These are phyloP conservation scores for Papiliotrema fonsecae DNA, from an alignment of 1,284 basidiomycete species.

Conservation along the genomic window DNA sequence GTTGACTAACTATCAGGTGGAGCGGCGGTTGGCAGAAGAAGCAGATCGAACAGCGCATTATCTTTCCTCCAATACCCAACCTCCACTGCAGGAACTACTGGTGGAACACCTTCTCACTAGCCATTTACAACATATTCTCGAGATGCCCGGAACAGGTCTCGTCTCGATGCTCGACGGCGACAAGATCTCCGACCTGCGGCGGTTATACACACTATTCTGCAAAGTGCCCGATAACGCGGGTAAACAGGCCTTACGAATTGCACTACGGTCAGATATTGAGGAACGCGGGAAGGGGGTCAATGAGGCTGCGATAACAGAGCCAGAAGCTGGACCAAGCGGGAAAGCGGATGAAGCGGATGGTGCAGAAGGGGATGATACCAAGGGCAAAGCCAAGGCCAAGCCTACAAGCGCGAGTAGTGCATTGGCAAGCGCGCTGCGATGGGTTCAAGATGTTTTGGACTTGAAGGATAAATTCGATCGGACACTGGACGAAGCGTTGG, in stretches of 20 bases:
- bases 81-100: conserved; percentile 68
- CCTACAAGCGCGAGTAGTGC: conserved; percentile 21
- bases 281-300: conserved; percentile 80
- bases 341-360: conserved; percentile 28
- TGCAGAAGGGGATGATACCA: conserved; percentile 36
- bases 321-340: conserved; percentile 36
- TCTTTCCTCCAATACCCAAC: conserved; percentile 68
- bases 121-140: conserved; percentile 70
- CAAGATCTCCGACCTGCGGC: conserved; percentile 69
- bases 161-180: conserved; percentile 81
- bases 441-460: conserved; percentile 89
- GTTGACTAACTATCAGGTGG: conserved; percentile 57
- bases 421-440: conserved; percentile 65
- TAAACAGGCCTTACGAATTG: conserved; percentile 60
- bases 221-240: conserved; percentile 62
- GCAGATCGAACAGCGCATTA: conserved; percentile 85
- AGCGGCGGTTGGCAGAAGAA: conserved; percentile 77
- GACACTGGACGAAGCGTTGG: conserved; percentile 68
- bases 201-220: conserved; percentile 74
- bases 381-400: conserved; percentile 60
- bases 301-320: conserved; percentile 47
- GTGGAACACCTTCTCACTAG: conserved; percentile 71
- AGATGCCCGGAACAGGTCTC: conserved; percentile 79
- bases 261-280: conserved; percentile 70
- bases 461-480: conserved; percentile 87